These are phyloP conservation scores for Noccaea caerulescens DNA, from an alignment of 345 rosid genomes.

Conservation along the genomic window DNA sequence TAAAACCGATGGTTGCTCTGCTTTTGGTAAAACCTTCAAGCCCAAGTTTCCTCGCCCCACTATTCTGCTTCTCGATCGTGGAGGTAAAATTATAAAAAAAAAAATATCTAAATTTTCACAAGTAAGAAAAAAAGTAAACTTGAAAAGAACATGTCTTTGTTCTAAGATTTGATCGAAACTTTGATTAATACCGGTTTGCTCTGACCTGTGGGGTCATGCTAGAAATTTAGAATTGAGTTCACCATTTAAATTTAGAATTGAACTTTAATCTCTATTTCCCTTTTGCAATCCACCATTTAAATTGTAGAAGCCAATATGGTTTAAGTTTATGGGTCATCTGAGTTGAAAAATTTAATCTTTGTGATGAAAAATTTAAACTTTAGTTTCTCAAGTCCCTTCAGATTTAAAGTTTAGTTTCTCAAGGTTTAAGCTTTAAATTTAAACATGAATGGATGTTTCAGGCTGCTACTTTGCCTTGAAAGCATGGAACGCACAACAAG, in stretches of 20 bases:
- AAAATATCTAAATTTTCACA: neutral
- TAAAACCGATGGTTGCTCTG: constrained; percentile 60
- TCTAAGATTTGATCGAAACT: neutral
- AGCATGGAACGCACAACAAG: constrained; percentile 85
- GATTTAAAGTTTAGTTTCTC: neutral
- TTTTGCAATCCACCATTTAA: neutral
- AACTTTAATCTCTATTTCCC: neutral
- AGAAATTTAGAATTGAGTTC: constrained; percentile 21
- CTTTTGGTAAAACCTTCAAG: constrained; percentile 72
- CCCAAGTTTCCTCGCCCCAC: constrained; percentile 59
- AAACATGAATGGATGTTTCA: constrained; percentile 32
- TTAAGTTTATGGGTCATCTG: neutral
- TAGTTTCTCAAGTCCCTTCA: neutral
- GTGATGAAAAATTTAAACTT: neutral
- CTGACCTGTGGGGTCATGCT: neutral
- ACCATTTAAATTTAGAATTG: constrained; percentile 22
- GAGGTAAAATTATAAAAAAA: constrained; percentile 57
- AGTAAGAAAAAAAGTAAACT: neutral
- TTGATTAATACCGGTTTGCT: neutral
- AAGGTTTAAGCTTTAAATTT: neutral
- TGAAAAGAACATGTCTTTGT: neutral
- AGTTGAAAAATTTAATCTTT: neutral
- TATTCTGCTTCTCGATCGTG: constrained; percentile 86
- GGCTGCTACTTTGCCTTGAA: constrained; percentile 89
- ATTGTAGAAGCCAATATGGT: neutral